These are phyloP conservation scores for Lentinula aciculospora DNA, from an alignment of 768 basidiomycete species.

Conservation along the genomic window DNA sequence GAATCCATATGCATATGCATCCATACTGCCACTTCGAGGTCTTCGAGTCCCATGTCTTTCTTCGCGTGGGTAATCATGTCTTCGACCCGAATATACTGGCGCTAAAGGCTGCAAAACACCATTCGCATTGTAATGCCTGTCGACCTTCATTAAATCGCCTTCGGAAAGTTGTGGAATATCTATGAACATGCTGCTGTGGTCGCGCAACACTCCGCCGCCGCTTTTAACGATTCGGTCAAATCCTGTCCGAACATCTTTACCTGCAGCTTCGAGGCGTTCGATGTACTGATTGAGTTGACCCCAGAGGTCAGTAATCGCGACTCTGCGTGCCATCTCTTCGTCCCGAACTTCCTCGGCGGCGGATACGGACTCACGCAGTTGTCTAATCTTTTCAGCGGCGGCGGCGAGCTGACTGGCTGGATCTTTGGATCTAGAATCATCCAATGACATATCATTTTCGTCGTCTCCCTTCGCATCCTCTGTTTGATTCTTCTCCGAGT, in stretches of 20 bases:
- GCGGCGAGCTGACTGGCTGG: neutral
- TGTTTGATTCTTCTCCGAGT: neutral
- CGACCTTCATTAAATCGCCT: neutral
- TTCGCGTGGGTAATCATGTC: neutral
- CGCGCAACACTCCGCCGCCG: neutral
- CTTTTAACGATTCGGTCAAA: slow-evolving; percentile 2
- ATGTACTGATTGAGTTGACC: neutral
- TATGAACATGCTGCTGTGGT: neutral
- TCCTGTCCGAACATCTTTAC: neutral
- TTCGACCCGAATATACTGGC: neutral
- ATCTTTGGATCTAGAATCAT: neutral
- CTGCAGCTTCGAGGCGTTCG: slow-evolving; percentile 2
- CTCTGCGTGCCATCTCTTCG: slow-evolving; percentile 3
- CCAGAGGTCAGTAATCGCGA: slow-evolving; percentile 4
- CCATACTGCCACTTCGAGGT: slow-evolving; percentile 6
- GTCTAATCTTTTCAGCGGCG: neutral
- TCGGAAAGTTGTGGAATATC: slow-evolving; percentile 2
- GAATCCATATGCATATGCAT: neutral
- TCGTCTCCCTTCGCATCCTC: neutral
- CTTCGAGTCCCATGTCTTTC: slow-evolving; percentile 3
- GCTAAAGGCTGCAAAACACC: neutral
- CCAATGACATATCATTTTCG: neutral
- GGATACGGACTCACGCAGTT: neutral
- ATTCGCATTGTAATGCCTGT: neutral
- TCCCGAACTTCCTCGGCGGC: neutral